Conservation (phyloP, 2,329 filamentous ascomycete species). For the Colletotrichum karsti region DNA sequence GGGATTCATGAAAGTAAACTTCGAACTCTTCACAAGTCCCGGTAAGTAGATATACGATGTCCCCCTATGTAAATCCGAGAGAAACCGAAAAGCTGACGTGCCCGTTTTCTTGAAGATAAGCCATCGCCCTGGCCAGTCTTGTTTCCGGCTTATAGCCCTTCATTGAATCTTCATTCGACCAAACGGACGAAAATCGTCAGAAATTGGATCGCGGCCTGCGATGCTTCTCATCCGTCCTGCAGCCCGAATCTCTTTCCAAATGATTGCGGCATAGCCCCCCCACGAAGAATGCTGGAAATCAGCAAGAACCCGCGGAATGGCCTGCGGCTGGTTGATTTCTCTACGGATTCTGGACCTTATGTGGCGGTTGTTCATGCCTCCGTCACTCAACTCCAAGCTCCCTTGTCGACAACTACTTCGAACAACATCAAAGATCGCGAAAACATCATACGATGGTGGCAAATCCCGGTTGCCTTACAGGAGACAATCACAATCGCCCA, state of each 20-base stretch:
- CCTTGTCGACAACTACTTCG: no score
- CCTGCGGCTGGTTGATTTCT: background rate
- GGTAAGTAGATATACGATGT: background rate
- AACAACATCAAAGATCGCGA: no score
- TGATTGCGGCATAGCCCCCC: background rate
- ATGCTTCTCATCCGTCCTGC: background rate
- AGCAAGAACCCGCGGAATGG: slow-evolving; percentile 1
- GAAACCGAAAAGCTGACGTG: background rate
- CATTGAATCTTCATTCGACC: background rate
- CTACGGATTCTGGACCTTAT: background rate
- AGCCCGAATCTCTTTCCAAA: background rate
- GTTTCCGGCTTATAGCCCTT: background rate
- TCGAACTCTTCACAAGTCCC: background rate
- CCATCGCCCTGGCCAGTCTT: slow-evolving; percentile 1
- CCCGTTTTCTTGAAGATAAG: background rate
- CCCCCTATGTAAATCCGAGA: background rate
- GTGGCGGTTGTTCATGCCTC: background rate
- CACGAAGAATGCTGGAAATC: background rate
- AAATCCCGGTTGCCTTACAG: slow-evolving; percentile 1
- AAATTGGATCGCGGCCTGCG: background rate
- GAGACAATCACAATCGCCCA: background rate
- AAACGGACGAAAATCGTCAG: background rate
- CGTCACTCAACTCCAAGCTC: background rate
- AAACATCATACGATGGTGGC: slow-evolving; percentile 9
- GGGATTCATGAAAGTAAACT: background rate